These are phyloP conservation scores for Pseudogymnoascus sp. DNA, from an alignment of 2,329 filamentous ascomycete species.

Conservation along the genomic window DNA sequence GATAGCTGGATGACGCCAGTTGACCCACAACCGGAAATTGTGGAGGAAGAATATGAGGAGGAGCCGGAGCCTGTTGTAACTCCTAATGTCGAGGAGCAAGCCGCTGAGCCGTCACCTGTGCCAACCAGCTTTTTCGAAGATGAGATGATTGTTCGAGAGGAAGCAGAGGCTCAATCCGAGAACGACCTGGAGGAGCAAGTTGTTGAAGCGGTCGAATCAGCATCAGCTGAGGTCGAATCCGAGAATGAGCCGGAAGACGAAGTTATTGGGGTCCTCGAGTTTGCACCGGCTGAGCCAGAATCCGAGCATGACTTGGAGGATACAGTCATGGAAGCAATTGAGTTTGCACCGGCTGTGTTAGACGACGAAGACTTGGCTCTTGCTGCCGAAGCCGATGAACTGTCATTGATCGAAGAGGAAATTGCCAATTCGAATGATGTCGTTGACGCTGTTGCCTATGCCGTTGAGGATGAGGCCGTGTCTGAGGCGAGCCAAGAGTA, in stretches of 20 bases:
- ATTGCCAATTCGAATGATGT: conserved; percentile 13
- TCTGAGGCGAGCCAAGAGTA: conserved; percentile 62
- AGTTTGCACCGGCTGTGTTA: conserved; percentile 41
- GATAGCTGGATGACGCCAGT: conserved; percentile 53
- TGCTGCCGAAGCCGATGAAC: conserved; percentile 52
- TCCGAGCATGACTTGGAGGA: conserved; percentile 25
- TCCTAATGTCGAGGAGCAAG: conserved; percentile 26
- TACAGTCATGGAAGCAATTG: conserved; percentile 33
- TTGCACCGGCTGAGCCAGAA: conserved; percentile 35
- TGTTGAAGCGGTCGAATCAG: conserved; percentile 34
- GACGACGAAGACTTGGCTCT: conserved; percentile 52
- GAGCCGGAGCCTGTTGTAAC: conserved; percentile 11
- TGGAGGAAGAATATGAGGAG: neutral
- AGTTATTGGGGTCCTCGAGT: conserved; percentile 31
- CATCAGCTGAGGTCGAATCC: conserved; percentile 25
- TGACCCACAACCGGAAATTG: conserved; percentile 1
- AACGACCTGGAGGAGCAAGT: conserved; percentile 31
- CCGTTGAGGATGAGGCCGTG: conserved; percentile 26
- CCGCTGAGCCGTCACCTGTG: conserved; percentile 24
- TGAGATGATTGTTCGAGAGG: conserved; percentile 46
- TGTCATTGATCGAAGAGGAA: conserved; percentile 39
- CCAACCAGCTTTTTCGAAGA: conserved; percentile 55
- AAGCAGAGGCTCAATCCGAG: conserved; percentile 20
- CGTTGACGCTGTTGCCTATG: neutral
- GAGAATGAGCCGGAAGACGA: conserved; percentile 28